Base-by-base conservation (phyloP, 768 basidiomycete species). In the Tricholoma bakamatsutake region DNA sequence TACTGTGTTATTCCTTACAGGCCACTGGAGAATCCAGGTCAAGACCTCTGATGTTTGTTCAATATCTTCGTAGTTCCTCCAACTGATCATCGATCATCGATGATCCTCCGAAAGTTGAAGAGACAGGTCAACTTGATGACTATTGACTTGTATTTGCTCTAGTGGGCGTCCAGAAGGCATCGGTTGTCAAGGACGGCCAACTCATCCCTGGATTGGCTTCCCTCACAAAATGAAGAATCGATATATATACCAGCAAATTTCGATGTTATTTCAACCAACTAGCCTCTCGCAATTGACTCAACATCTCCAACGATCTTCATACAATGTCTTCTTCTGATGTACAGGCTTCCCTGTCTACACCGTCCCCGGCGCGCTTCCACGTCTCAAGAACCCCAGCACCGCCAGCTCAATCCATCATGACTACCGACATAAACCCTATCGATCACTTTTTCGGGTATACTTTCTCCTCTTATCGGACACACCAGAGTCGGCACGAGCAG, bases 401-500 rank as follows among this genome's bases (percentile, higher is more conserved):
- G 18, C 55, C 62, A 27, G 58, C 62, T 27, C 52, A 52, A 3
- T 28, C 46, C 10, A 47, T 30, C 13, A 33, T 56, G 11, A 55
- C 57, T 17, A 31, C 59, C 13, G 56, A 61, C 52, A 42, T 43
- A 27, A 64, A 66, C 57, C 66, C 67, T 18, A 62, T 68, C 27
- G 69, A 71, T 51, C 66, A 68, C 40, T 69, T 67, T 35, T 74
- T 76, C 49, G 73, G 74, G 45, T 73, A 73, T 58, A 70, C 71
- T 3, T 63, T 74, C 49, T 56, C 67, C 4, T 62, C 67, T 6
- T 66, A 71, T 21, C 61, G 62, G 30, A 74, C 72, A 9, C 69
- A 66, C 47, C 73, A 77, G 49, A 77, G 74, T 62, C 70, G 76
- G 18, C 74, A 76, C 55, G 74, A 77, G 62, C 64, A 61, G 31